Conservation (phyloP, 352 stramenopile genomes). For the Pythium inflatum region DNA sequence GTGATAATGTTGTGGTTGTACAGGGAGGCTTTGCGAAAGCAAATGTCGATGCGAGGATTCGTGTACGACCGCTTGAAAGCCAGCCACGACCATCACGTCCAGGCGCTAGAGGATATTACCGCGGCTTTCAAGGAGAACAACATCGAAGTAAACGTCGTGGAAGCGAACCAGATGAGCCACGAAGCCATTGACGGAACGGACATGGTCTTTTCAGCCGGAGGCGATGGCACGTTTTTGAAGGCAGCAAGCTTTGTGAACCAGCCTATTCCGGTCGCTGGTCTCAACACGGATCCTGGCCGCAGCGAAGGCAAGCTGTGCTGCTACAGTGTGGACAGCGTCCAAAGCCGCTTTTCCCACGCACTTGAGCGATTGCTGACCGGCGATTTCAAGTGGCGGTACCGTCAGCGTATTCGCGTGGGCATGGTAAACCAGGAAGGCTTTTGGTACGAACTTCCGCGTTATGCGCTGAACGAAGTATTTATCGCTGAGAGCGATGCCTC, state of each 20-base stretch:
- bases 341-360: constrained; percentile 69
- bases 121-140: constrained; percentile 67
- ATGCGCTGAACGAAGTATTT: constrained; percentile 89
- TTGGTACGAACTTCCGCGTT: constrained; percentile 86
- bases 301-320: constrained; percentile 89
- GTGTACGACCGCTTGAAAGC: constrained; percentile 86
- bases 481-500: constrained; percentile 87
- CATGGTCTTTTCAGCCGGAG: constrained; percentile 87
- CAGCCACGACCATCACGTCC: constrained; percentile 86
- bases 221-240: constrained; percentile 88
- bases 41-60: constrained; percentile 91
- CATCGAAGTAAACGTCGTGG: constrained; percentile 73
- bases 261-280: constrained; percentile 78
- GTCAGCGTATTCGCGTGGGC: constrained; percentile 83
- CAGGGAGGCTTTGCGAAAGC: constrained; percentile 86
- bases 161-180: constrained; percentile 81
- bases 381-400: constrained; percentile 80
- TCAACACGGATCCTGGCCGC: constrained; percentile 86
- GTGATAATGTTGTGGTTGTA: constrained; percentile 1
- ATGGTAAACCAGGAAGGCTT: constrained; percentile 91
- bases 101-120: constrained; percentile 86
- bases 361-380: constrained; percentile 70
- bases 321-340: constrained; percentile 83
- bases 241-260: constrained; percentile 87
- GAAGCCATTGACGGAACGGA: constrained; percentile 77